Evolutionary conservation across 2,329 filamentous ascomycete genomes (phyloP), one percentile per base, ranked within the genome.

Genomic region (Fulvia fulva): DNA sequence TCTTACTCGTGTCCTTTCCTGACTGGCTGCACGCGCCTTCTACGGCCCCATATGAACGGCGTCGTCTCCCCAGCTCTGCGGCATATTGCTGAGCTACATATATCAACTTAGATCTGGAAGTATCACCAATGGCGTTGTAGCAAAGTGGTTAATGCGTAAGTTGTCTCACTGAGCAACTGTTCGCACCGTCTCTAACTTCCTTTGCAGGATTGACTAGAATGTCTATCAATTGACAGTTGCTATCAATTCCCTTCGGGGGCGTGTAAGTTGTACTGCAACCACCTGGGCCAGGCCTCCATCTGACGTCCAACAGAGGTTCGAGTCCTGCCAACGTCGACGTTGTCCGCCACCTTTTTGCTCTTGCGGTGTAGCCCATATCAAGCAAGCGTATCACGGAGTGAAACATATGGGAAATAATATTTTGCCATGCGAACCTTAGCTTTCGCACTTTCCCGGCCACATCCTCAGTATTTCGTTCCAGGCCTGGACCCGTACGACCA

Each of bases 241-340:
- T 65, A 70, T 68, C 68, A 67, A 66, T 69, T 70, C 65, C 65
- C 67, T 69, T 69, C 66, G 68, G 66, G 57, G 53, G 50, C 47
- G 50, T 57, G n/a, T n/a, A n/a, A 66, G 57, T 67, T 70, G 69
- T 67, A 59, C n/a, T n/a, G n/a, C n/a, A n/a, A n/a, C n/a, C n/a
- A n/a, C n/a, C n/a, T n/a, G n/a, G n/a, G n/a, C n/a, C n/a, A n/a
- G n/a, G n/a, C n/a, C n/a, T n/a, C n/a, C n/a, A n/a, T n/a, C n/a
- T n/a, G n/a, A n/a, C n/a, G n/a, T n/a, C n/a, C n/a, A n/a, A n/a
- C n/a, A n/a, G n/a, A n/a, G n/a, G 19, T 14, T 41, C 37, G 54
- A 56, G 54, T 56, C 54, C 54, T 56, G 54, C 46, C 54, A 51
- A 51, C 53, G 53, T 56, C 45, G 53, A 34, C 44, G 19, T 6